Percentiles rank a stretch among this genome's conserved stretches.
phyloP scores from a whole-genome alignment of 352 stramenopile species.

The Phytophthora cactorum region DNA sequence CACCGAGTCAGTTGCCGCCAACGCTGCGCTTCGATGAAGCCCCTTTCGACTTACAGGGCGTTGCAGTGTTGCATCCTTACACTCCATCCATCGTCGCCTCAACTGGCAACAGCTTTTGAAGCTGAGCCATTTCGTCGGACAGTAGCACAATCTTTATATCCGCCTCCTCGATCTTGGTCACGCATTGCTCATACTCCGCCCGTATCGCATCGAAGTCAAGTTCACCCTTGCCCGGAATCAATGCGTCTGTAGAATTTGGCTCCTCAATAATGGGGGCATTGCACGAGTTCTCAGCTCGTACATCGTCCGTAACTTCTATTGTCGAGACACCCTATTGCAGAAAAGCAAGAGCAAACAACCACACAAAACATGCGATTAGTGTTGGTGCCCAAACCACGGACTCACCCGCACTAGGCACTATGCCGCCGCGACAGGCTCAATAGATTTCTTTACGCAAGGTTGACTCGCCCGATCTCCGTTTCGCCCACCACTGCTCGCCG shows the following conservation, averaged over 20 bases:
- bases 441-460: slow-evolving; percentile 49
- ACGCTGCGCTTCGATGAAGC: slow-evolving; percentile 2
- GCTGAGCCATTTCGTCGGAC: slow-evolving; percentile 38
- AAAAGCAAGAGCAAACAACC: slow-evolving; percentile 25
- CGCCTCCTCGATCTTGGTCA: slow-evolving; percentile 35
- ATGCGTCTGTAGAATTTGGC: neutral
- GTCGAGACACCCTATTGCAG: slow-evolving; percentile 24
- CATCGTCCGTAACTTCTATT: slow-evolving; percentile 1
- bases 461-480: slow-evolving; percentile 31
- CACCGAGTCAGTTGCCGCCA: slow-evolving; percentile 22
- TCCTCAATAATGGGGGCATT: slow-evolving; percentile 7
- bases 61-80: slow-evolving; percentile 10
- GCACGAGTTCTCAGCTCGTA: neutral
- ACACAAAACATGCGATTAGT: slow-evolving; percentile 46
- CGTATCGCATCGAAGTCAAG: slow-evolving; percentile 37
- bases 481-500: slow-evolving; percentile 30
- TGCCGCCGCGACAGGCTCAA: slow-evolving; percentile 31
- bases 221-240: slow-evolving; percentile 2
- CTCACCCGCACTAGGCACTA: slow-evolving; percentile 36
- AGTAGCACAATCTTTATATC: slow-evolving; percentile 32
- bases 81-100: slow-evolving; percentile 9
- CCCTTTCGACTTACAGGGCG: slow-evolving; percentile 22
- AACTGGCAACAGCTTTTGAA: slow-evolving; percentile 30
- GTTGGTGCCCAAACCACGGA: slow-evolving; percentile 24
- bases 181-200: slow-evolving; percentile 38